phyloP scores from a whole-genome alignment of 2,329 filamentous ascomycete species.

The Cadophora malorum region DNA sequence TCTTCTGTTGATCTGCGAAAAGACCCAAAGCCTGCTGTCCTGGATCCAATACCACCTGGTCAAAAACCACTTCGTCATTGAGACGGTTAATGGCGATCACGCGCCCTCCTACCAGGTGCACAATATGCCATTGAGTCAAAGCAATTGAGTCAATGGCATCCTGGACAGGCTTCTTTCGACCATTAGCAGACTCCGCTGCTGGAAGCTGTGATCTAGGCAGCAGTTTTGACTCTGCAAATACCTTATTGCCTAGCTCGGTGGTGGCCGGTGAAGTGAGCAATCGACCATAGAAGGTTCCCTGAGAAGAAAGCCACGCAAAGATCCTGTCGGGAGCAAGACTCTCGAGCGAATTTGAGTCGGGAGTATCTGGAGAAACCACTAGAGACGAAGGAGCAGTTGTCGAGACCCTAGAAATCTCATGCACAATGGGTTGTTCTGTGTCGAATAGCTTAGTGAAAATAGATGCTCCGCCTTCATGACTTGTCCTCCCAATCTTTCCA shows the following conservation, averaged over 20 bases:
- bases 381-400: conserved; percentile 68
- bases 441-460: conserved; percentile 92
- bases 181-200: conserved; percentile 67
- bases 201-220: conserved; percentile 77
- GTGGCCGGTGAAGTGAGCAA: conserved; percentile 68
- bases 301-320: conserved; percentile 89
- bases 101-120: conserved; percentile 81
- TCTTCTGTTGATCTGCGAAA: conserved; percentile 89
- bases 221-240: conserved; percentile 82
- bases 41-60: conserved; percentile 82
- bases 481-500: conserved; percentile 75
- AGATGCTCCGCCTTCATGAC: conserved; percentile 79
- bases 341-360: conserved; percentile 60
- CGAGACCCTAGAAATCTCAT: conserved; percentile 72
- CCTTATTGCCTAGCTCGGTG: conserved; percentile 71
- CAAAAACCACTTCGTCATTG: conserved; percentile 84
- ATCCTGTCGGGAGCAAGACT: conserved; percentile 69
- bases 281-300: conserved; percentile 88
- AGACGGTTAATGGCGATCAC: conserved; percentile 87
- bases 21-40: conserved; percentile 84
- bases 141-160: conserved; percentile 81
- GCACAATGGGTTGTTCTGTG: conserved; percentile 76
- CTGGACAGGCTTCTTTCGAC: conserved; percentile 67
- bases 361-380: conserved; percentile 76
- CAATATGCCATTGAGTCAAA: conserved; percentile 91